Percentiles rank a stretch among this genome's conserved stretches.
phyloP scores from a whole-genome alignment of 208 protist genomes.

The Trypanosoma conorhini region DNA sequence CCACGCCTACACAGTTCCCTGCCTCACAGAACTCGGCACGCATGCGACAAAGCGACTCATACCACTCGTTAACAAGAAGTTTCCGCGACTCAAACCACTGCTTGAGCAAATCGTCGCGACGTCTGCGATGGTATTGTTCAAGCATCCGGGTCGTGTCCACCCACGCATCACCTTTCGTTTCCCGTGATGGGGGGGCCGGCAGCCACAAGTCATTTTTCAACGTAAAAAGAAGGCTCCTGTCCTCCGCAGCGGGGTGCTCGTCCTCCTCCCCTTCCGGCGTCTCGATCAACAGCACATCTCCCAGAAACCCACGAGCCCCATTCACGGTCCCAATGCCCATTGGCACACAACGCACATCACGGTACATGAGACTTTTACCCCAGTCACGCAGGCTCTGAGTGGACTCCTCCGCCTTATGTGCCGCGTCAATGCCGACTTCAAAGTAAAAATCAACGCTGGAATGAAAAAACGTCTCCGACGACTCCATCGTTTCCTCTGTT shows the following conservation, averaged over 20 bases:
- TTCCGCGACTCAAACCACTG: not conserved
- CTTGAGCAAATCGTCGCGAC: not conserved
- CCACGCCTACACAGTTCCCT: not conserved
- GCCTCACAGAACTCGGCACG: not conserved
- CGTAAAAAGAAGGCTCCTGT: conserved; percentile 1
- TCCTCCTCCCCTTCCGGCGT: not conserved
- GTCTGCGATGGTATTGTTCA: not conserved
- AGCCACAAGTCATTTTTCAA: not conserved
- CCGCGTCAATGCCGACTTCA: conserved; percentile 3
- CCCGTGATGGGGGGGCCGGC: not conserved
- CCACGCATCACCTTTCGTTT: not conserved
- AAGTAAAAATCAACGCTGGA: conserved; percentile 28
- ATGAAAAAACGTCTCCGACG: conserved; percentile 12
- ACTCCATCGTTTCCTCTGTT: not conserved
- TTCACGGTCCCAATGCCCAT: conserved; percentile 50
- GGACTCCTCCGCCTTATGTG: not conserved
- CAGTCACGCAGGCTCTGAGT: conserved; percentile 5
- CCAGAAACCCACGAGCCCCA: conserved; percentile 44
- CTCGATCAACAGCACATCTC: conserved; percentile 41
- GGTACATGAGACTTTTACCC: conserved; percentile 24
- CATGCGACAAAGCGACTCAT: not conserved
- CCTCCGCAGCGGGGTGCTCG: not conserved
- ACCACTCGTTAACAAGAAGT: not conserved
- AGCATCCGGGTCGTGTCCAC: not conserved
- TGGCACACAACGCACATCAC: conserved; percentile 42